A percentile compares a stretch with the other conserved stretches of the same genome.
Conservation (phyloP, 1,284 basidiomycete species). For the Crepidotus sp. region DNA sequence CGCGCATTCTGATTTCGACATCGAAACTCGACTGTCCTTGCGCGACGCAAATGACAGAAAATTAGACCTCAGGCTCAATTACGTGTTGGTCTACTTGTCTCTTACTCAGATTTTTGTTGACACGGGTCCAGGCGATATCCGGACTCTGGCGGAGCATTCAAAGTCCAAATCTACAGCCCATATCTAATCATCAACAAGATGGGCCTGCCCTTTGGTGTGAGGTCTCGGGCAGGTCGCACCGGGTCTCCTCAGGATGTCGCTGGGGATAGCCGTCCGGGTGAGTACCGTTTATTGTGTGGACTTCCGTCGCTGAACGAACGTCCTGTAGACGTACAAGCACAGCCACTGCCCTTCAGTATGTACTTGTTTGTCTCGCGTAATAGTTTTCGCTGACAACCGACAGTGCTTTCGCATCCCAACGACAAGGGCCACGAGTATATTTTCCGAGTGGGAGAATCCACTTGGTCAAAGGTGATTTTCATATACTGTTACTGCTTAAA, state of each 20-base stretch:
- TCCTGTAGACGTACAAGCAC: conserved; percentile 44
- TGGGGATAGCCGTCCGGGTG: conserved; percentile 61
- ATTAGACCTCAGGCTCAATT: conserved; percentile 80
- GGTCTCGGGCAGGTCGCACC: conserved; percentile 65
- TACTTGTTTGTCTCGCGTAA: conserved; percentile 14
- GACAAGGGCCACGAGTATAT: conserved; percentile 81
- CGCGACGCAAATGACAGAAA: conserved; percentile 74
- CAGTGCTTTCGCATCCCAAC: conserved; percentile 84
- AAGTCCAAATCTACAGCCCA: conserved; percentile 92
- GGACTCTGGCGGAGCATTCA: conserved; percentile 95
- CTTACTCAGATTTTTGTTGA: conserved; percentile 5
- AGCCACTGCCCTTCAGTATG: conserved; percentile 71
- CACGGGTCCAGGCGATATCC: conserved; percentile 57
- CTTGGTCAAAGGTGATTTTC: conserved; percentile 73
- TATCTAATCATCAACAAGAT: conserved; percentile 95
- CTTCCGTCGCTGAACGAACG: conserved; percentile 4
- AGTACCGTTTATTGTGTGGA: conserved; percentile 11
- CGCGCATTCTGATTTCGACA: conserved; percentile 83
- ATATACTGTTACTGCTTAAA: conserved; percentile 14
- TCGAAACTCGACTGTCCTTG: conserved; percentile 67
- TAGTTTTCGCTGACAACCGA: conserved; percentile 25
- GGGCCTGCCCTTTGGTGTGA: conserved; percentile 75
- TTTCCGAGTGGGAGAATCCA: conserved; percentile 79
- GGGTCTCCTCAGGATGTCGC: conserved; percentile 77
- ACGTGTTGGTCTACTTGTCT: conserved; percentile 50